These are phyloP conservation scores for Lepidium aucheri DNA, from an alignment of 345 rosid species.

Conservation along the genomic window DNA sequence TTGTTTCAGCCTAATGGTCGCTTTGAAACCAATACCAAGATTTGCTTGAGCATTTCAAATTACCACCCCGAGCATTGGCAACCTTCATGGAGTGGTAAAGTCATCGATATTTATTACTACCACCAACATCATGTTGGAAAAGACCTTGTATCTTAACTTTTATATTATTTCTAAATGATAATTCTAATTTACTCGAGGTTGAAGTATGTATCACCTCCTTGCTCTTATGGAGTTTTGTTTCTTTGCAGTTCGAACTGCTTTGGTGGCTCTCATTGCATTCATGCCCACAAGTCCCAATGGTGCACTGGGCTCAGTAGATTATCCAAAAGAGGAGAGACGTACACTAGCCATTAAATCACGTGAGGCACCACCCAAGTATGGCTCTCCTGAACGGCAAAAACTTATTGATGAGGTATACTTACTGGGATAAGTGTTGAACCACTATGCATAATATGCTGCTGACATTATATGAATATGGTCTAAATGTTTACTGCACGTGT, in stretches of 20 bases:
- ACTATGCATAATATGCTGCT: neutral
- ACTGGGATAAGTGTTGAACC: neutral
- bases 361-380: slow-evolving; percentile 65
- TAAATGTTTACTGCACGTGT: neutral
- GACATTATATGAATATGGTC: neutral
- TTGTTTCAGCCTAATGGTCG: slow-evolving; percentile 82
- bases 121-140: neutral
- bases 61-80: slow-evolving; percentile 99
- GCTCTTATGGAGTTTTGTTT: neutral
- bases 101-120: neutral
- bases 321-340: slow-evolving; percentile 79
- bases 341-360: slow-evolving; percentile 85
- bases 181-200: neutral
- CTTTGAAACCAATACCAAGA: slow-evolving; percentile 86
- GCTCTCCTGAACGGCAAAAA: slow-evolving; percentile 77
- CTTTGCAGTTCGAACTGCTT: slow-evolving; percentile 85
- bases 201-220: neutral
- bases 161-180: neutral
- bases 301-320: slow-evolving; percentile 91
- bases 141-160: neutral
- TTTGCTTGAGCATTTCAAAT: slow-evolving; percentile 92
- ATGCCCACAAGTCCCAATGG: slow-evolving; percentile 96
- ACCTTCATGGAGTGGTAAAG: slow-evolving; percentile 97
- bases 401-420: slow-evolving; percentile 71
- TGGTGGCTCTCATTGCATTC: slow-evolving; percentile 89